Percentiles rank a stretch among this genome's conserved stretches.
Conservation (phyloP, 352 stramenopile genomes). For the Phytopythium litorale region DNA sequence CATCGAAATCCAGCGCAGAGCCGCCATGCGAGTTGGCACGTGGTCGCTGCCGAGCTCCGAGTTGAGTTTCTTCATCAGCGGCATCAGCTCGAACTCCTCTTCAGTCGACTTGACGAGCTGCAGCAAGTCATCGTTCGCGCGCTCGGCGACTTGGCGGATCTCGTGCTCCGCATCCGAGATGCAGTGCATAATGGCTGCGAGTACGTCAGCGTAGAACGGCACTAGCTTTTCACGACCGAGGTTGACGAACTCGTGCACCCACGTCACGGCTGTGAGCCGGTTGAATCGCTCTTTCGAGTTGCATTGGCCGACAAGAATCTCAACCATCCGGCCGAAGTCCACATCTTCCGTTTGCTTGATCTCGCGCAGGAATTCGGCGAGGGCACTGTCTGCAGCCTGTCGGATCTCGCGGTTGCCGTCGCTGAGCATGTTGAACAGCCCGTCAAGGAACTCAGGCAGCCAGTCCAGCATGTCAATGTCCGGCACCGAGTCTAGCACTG, state of each 20-base stretch:
- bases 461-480: constrained; percentile 99
- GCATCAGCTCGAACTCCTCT: constrained; percentile 88
- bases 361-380: constrained; percentile 95
- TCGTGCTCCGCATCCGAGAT: constrained; percentile 97
- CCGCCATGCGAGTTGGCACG: constrained; percentile 95
- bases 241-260: constrained; percentile 98
- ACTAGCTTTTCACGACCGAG: constrained; percentile 93
- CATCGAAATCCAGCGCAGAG: constrained; percentile 98
- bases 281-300: constrained; percentile 97
- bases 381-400: constrained; percentile 92
- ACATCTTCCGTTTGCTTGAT: constrained; percentile 96
- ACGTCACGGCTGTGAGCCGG: constrained; percentile 96
- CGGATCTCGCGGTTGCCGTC: constrained; percentile 98
- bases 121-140: constrained; percentile 96
- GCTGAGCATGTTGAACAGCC: constrained; percentile 99
- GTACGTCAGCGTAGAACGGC: constrained; percentile 94
- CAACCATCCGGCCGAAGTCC: constrained; percentile 97
- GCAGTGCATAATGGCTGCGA: constrained; percentile 97
- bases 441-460: constrained; percentile 96
- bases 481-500: constrained; percentile 97
- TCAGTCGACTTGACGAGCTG: constrained; percentile 92
- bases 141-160: constrained; percentile 94
- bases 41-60: constrained; percentile 94
- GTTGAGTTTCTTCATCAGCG: constrained; percentile 94
- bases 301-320: constrained; percentile 97